Evolutionary conservation across 2,329 filamentous ascomycete species (phyloP).

Genomic region (Botryosphaeria agaves): DNA sequence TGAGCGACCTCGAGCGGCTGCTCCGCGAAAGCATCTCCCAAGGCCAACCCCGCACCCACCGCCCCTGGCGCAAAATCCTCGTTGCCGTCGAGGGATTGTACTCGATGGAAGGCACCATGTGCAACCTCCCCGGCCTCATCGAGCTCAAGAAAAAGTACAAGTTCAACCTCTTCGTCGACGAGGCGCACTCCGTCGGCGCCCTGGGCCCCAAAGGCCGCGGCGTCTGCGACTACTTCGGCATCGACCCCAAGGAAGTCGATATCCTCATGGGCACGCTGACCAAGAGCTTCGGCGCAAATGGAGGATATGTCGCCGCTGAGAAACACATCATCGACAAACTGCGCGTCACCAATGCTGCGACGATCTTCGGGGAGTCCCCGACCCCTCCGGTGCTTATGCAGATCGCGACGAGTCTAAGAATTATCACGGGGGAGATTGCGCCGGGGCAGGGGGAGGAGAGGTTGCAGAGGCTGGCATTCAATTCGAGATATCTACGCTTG

Average conservation of each 20-base stretch:
- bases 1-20: slow-evolving; percentile 67
- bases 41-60: slow-evolving; percentile 93
- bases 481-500: slow-evolving; percentile 93
- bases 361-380: slow-evolving; percentile 74
- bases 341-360: slow-evolving; percentile 67
- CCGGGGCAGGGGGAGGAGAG: slow-evolving; percentile 92
- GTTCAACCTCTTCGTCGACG: slow-evolving; percentile 88
- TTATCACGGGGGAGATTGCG: slow-evolving; percentile 75
- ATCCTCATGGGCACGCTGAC: slow-evolving; percentile 97
- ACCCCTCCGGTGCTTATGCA: slow-evolving; percentile 79
- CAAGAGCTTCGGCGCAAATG: slow-evolving; percentile 96
- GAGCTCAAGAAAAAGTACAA: slow-evolving; percentile 89
- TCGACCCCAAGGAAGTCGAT: slow-evolving; percentile 76
- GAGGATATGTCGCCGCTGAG: slow-evolving; percentile 82
- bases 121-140: slow-evolving; percentile 81
- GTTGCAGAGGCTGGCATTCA: slow-evolving; percentile 90
- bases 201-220: slow-evolving; percentile 76
- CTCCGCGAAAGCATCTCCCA: slow-evolving; percentile 89
- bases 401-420: slow-evolving; percentile 68
- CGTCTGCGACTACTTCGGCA: slow-evolving; percentile 92
- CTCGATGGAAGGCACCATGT: slow-evolving; percentile 99
- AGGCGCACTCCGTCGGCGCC: slow-evolving; percentile 90
- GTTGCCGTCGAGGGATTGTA: slow-evolving; percentile 94
- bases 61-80: slow-evolving; percentile 97
- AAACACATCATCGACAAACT: slow-evolving; percentile 89